Base-by-base conservation (phyloP, 805 yeast species). In the Candida pini region DNA sequence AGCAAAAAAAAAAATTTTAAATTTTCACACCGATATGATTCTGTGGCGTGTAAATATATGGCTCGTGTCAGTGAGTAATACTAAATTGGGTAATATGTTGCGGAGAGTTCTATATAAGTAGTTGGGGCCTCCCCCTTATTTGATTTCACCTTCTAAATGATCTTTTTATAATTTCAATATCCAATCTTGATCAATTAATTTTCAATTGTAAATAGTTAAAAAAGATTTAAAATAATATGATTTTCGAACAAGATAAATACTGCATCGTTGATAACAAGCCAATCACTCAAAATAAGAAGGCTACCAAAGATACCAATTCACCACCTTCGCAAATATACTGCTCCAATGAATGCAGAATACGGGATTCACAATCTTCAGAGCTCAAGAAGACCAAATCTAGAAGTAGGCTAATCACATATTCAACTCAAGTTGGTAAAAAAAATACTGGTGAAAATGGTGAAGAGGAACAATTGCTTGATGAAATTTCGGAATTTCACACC, bases 191-290 rank as follows among this genome's bases (percentile, higher is more conserved):
- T n/a, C n/a, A n/a, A n/a, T n/a, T n/a, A n/a, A n/a, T n/a, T n/a
- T n/a, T n/a, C n/a, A n/a, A n/a, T n/a, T n/a, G n/a, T n/a, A n/a
- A n/a, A n/a, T n/a, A n/a, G n/a, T n/a, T n/a, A n/a, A n/a, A n/a
- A n/a, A n/a, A n/a, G n/a, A n/a, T n/a, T n/a, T n/a, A n/a, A n/a
- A n/a, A n/a, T 15, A 31, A 10, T 17, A 35, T 36, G 47, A 29
- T 48, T 26, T 48, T 48, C 26, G 43, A 33, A 29, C 53, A 48
- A 33, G 53, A 48, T 31, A 42, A 44, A 10, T 44, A 43, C 26
- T 48, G 53, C 47, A 46, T 48, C 35, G 45, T 48, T 27, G 53
- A 48, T 32, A 46, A 38, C 43, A 46, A 38, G 21, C 41, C 40
- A 28, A 28, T 46, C 13, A 33, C 32, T 26, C 31, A 28, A 4